Percentiles rank a stretch among this genome's conserved stretches.
These are phyloP conservation scores for Pulveroboletus sp. DNA, from an alignment of 768 basidiomycete genomes.

Conservation along the genomic window DNA sequence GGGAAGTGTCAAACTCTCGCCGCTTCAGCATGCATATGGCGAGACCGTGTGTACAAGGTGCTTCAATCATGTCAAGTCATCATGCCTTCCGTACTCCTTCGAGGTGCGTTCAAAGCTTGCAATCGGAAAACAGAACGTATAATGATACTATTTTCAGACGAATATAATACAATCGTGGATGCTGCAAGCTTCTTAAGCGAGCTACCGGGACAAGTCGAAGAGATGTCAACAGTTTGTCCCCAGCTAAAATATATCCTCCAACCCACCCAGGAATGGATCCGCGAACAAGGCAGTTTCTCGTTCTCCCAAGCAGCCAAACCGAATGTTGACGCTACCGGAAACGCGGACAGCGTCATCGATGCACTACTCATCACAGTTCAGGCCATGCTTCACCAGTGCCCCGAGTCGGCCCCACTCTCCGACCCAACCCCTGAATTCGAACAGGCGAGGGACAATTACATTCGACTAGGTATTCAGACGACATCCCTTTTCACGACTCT, in stretches of 20 bases:
- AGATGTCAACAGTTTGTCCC: constrained; percentile 29
- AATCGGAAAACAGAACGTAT: neutral
- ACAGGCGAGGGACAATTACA: constrained; percentile 44
- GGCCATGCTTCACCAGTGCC: constrained; percentile 43
- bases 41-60: constrained; percentile 25
- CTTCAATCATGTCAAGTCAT: constrained; percentile 16
- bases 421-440: constrained; percentile 20
- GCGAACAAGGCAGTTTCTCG: constrained; percentile 25
- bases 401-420: constrained; percentile 15
- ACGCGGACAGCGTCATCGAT: constrained; percentile 50
- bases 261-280: constrained; percentile 29
- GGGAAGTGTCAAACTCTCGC: constrained; percentile 25
- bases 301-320: constrained; percentile 5
- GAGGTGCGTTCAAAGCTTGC: constrained; percentile 29
- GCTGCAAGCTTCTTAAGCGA: constrained; percentile 23
- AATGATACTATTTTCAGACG: constrained; percentile 28
- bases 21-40: constrained; percentile 26
- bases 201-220: constrained; percentile 24
- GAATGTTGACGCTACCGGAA: neutral
- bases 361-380: constrained; percentile 65
- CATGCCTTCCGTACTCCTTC: constrained; percentile 33
- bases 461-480: constrained; percentile 44
- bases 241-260: constrained; percentile 26
- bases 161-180: constrained; percentile 29
- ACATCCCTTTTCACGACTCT: constrained; percentile 45